Evolutionary conservation across 345 rosid genomes (phyloP).

Genomic region (Eucalyptus sp.): DNA sequence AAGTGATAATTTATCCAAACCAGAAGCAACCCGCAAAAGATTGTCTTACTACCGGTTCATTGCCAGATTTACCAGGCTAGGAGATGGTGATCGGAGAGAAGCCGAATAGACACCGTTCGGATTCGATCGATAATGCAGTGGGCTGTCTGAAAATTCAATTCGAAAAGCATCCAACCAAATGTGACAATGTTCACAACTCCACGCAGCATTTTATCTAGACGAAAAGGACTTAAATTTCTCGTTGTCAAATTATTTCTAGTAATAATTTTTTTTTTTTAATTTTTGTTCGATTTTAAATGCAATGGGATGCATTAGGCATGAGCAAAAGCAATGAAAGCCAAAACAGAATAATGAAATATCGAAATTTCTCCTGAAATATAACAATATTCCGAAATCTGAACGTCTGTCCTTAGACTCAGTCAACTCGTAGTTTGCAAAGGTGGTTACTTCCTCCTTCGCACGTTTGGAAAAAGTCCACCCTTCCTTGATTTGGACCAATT

Average conservation of each 20-base stretch:
- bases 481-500: no score
- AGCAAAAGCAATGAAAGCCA: not conserved
- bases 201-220: no score
- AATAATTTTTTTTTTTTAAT: no score
- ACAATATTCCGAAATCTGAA: not conserved
- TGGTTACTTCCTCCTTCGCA: not conserved
- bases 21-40: not conserved
- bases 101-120: not conserved
- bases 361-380: not conserved
- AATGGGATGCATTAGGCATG: not conserved
- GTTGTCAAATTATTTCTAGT: no score
- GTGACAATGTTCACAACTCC: not conserved
- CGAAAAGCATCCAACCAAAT: not conserved
- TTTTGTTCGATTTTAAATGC: not conserved
- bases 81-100: not conserved
- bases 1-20: not conserved
- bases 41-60: not conserved
- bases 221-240: no score
- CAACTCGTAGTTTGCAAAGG: not conserved
- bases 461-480: not conserved
- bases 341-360: not conserved
- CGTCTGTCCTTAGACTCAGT: not conserved
- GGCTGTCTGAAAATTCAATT: not conserved
- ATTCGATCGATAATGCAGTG: not conserved
- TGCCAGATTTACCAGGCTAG: not conserved